Evolutionary conservation across 192 early-diverging fungal genomes (phyloP).

Genomic region (Spizellomyces punctatus): DNA sequence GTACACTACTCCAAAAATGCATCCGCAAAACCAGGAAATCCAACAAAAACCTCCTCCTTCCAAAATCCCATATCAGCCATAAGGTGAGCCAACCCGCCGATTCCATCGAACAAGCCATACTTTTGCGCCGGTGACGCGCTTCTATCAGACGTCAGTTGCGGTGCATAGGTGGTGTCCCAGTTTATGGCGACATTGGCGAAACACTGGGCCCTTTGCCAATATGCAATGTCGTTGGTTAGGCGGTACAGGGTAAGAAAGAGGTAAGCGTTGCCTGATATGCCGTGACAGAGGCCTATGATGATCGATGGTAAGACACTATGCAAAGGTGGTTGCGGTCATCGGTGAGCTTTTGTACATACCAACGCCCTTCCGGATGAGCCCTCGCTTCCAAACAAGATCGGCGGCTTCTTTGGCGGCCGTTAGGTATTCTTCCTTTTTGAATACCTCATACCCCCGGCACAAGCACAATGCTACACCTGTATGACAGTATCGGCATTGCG

Average conservation of each 20-base stretch:
- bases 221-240: slow-evolving; percentile 10
- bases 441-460: slow-evolving; percentile 20
- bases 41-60: not conserved
- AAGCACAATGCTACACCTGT: slow-evolving; percentile 21
- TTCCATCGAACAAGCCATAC: slow-evolving; percentile 1
- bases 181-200: slow-evolving; percentile 14
- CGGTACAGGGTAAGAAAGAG: slow-evolving; percentile 28
- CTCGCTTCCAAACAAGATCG: slow-evolving; percentile 30
- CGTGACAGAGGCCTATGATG: slow-evolving; percentile 31
- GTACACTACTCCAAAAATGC: not conserved
- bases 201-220: not conserved
- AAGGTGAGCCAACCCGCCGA: not conserved
- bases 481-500: not conserved
- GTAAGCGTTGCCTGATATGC: slow-evolving; percentile 35
- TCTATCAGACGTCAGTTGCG: slow-evolving; percentile 1
- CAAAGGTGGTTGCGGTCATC: slow-evolving; percentile 6
- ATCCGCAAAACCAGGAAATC: slow-evolving; percentile 3
- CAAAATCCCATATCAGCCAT: not conserved
- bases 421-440: slow-evolving; percentile 5
- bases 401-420: slow-evolving; percentile 12
- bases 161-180: slow-evolving; percentile 12
- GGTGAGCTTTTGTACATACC: slow-evolving; percentile 19
- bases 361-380: slow-evolving; percentile 28
- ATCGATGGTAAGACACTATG: no score
- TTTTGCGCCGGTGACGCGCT: no score